Evolutionary conservation across 2,329 filamentous ascomycete genomes (phyloP), one percentile per base, ranked within the genome.

Genomic region (Teratosphaeria nubilosa): DNA sequence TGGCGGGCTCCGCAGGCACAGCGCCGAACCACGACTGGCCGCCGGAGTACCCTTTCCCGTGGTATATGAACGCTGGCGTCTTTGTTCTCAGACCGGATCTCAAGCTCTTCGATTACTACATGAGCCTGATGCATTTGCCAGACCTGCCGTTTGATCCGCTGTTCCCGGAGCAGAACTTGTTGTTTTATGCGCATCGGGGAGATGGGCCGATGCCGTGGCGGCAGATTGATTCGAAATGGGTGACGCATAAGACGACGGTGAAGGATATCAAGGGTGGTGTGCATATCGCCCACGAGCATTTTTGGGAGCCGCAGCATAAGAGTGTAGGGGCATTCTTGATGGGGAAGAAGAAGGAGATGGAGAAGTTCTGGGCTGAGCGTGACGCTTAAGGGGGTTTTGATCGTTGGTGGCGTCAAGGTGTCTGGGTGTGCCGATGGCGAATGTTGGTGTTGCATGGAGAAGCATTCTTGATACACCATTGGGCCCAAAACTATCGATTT

Each of bases 121-220:
- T 62, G n/a, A 64, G 62, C 7, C 58, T 73, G 11, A 59, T 72
- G 48, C 57, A 67, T 20, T 64, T 69, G 11, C 62, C 66, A 9
- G 34, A 41, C 13, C 31, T 69, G 48, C 64, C 65, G 11, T 75
- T 74, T 61, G 64, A 71, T 37, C 64, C 71, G 13, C 57, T 57
- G 11, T 68, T 72, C 54, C 65, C 65, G 13, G 73, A 74, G 62
- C 72, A 75, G 59, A 72, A 72, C 45, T 62, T 74, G 5, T 62
- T 74, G 25, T 74, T 74, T 61, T 68, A 68, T 50, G 70, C 67
- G 11, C 74, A 75, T 59, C 56, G 66, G 10, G 52, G 53, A 20
- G 51, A 63, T 61, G 73, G 74, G n/a, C 70, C 70, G n/a, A 75
- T 75, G 73, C 73, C 74, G 1, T 76, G 73, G 73, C 63, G 62